Base-by-base conservation (phyloP, 1,284 basidiomycete genomes). In the Apiotrichum sp. region DNA sequence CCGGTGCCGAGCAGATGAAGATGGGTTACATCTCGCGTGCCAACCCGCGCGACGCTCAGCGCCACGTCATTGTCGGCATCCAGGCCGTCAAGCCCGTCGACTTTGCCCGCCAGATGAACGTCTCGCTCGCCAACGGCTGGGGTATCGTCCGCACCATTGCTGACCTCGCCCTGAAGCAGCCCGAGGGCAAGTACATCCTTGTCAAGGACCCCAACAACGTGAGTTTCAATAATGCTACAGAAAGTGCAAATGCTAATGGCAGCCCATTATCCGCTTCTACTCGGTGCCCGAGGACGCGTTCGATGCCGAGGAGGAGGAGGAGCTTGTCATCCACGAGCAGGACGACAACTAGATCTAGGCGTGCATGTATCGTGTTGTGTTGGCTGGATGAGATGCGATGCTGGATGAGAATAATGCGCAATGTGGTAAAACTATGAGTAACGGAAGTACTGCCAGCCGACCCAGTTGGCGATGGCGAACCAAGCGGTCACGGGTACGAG, bases 151-250 rank as follows among this genome's bases (percentile, higher is more conserved):
- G 93, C 56, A 93, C 89, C 31, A 86, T 97, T 59, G 88, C 89
- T 45, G 93, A 97, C 72, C 76, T 96, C 58, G 89, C 87, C 73
- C 84, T 95, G 84, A 92, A 93, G 77, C 87, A 93, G 83, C 89
- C 89, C 32, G 93, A 97, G 76, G 93, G 93, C 72, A 96, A 95
- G 76, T 97, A 95, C 74, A 86, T 97, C 22, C 80, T 97, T 34
- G 84, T 97, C 61, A 95, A 95, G 78, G 93, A 97, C 77, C 93
- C 93, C 22, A 97, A 97, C 82, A 90, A 84, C 84, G 92, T 95
- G 73, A 70, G 84, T 77, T 43, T 11, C 41, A 13, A 32, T 33
- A 8, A 38, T 46, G 36, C 11, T 47, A 47, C 57, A 62, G 34
- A 62, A 54, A 34, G 53, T 41, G 16, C 11, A 6, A 3, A 41